Conservation (phyloP, 352 stramenopile species). For the Phytopythium litorale region DNA sequence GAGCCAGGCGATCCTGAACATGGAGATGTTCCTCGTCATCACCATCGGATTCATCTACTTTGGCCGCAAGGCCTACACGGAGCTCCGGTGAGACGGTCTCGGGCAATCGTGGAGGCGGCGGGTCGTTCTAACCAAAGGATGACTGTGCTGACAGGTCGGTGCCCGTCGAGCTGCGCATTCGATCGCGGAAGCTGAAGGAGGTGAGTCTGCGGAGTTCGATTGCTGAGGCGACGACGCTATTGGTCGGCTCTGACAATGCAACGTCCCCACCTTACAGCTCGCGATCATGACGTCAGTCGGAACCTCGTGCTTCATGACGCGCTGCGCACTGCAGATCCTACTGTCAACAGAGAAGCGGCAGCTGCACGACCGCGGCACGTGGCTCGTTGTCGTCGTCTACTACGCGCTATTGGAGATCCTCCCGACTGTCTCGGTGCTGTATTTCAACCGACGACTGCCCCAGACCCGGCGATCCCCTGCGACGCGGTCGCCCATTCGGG, state of each 20-base stretch:
- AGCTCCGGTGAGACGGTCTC: slow-evolving; percentile 44
- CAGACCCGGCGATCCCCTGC: slow-evolving; percentile 26
- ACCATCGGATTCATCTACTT: slow-evolving; percentile 74
- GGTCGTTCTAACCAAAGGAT: background rate
- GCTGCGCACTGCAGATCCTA: slow-evolving; percentile 65
- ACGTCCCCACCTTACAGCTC: slow-evolving; percentile 17
- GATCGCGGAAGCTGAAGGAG: slow-evolving; percentile 82
- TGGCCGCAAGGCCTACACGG: slow-evolving; percentile 72
- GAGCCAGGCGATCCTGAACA: slow-evolving; percentile 76
- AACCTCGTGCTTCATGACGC: slow-evolving; percentile 77
- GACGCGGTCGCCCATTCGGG: slow-evolving; percentile 38
- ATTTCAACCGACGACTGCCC: slow-evolving; percentile 81
- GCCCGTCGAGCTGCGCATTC: slow-evolving; percentile 76
- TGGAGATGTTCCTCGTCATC: slow-evolving; percentile 79
- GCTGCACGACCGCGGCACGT: slow-evolving; percentile 71
- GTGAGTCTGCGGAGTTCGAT: slow-evolving; percentile 9
- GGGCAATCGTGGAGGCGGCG: too few species aligned
- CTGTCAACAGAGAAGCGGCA: slow-evolving; percentile 68
- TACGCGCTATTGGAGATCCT: slow-evolving; percentile 81
- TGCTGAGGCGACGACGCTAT: background rate
- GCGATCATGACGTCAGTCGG: slow-evolving; percentile 79
- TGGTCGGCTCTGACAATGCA: background rate
- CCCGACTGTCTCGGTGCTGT: slow-evolving; percentile 70
- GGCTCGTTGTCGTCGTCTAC: slow-evolving; percentile 77
- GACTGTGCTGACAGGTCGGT: slow-evolving; percentile 42